phyloP scores from a whole-genome alignment of 257 asterid genomes.

The Agastache rugosa region DNA sequence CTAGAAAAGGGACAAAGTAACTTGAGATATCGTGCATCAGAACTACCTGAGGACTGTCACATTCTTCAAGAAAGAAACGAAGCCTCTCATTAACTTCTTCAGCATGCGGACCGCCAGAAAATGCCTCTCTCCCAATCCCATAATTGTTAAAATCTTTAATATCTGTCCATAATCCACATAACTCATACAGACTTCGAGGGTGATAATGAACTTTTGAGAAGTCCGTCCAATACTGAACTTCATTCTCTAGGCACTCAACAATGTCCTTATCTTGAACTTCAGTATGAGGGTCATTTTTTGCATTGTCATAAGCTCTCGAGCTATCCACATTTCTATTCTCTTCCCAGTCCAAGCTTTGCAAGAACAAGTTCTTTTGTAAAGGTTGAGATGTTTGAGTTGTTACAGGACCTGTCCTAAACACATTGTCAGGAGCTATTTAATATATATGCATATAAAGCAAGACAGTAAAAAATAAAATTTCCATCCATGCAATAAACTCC shows the following conservation, averaged over 20 bases:
- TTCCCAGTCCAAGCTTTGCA: conserved; percentile 74
- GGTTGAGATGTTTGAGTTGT: conserved; percentile 74
- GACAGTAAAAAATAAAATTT: background rate
- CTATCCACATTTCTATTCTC: conserved; percentile 45
- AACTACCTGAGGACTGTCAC: conserved; percentile 90
- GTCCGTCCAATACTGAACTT: conserved; percentile 92
- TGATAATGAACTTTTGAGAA: conserved; percentile 93
- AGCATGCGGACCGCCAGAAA: conserved; percentile 55
- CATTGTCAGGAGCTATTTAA: conserved; percentile 47
- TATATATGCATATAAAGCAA: conserved; percentile 31
- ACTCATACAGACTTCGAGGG: conserved; percentile 87
- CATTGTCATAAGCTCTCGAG: conserved; percentile 39
- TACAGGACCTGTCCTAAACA: conserved; percentile 81
- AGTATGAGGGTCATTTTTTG: conserved; percentile 40
- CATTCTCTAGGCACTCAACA: conserved; percentile 74
- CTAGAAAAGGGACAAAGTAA: conserved; percentile 18
- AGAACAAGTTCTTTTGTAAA: conserved; percentile 72
- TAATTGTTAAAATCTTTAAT: conserved; percentile 63
- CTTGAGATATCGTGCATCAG: background rate
- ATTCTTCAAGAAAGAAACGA: conserved; percentile 92
- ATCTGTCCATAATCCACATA: conserved; percentile 75
- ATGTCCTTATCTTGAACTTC: conserved; percentile 79
- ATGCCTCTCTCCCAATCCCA: conserved; percentile 82
- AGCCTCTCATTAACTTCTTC: conserved; percentile 90
- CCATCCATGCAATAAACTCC: conserved; percentile 15